phyloP scores from a whole-genome alignment of 2,329 filamentous ascomycete species.

The Penicillium sp. region DNA sequence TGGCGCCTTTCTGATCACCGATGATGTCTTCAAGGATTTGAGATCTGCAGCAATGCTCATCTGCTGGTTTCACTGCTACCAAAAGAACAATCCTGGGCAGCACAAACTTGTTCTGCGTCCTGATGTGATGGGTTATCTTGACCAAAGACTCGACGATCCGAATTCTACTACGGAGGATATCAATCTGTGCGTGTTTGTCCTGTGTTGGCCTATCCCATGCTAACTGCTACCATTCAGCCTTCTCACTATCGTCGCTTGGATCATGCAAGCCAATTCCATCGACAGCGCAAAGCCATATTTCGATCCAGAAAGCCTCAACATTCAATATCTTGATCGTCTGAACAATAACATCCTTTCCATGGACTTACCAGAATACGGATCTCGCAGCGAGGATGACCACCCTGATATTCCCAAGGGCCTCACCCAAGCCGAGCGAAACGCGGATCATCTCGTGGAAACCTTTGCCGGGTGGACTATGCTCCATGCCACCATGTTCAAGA shows the following conservation, averaged over 20 bases:
- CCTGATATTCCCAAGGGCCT: conserved; percentile 22
- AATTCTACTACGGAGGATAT: conserved; percentile 8
- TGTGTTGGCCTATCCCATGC: neutral
- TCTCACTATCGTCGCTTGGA: conserved; percentile 10
- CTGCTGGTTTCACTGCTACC: conserved; percentile 31
- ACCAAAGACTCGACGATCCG: conserved; percentile 20
- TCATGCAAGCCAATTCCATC: conserved; percentile 24
- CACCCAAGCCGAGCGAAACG: conserved; percentile 26
- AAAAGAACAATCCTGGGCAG: neutral
- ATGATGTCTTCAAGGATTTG: conserved; percentile 33
- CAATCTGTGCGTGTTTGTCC: conserved; percentile 1
- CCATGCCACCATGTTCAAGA: conserved; percentile 29
- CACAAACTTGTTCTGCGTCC: conserved; percentile 39
- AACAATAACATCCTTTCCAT: conserved; percentile 30
- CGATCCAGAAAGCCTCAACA: conserved; percentile 17
- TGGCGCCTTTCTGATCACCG: conserved; percentile 37
- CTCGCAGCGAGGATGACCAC: conserved; percentile 21
- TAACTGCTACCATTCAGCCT: conserved; percentile 5
- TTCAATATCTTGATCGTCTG: conserved; percentile 18
- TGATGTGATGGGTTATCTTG: conserved; percentile 32
- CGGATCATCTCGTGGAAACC: conserved; percentile 37
- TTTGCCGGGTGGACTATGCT: conserved; percentile 37
- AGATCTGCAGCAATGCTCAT: conserved; percentile 30
- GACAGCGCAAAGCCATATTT: conserved; percentile 10
- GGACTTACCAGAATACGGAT: conserved; percentile 26